Evolutionary conservation across 768 basidiomycete genomes (phyloP).

Genomic region (Tulasnella sp.): DNA sequence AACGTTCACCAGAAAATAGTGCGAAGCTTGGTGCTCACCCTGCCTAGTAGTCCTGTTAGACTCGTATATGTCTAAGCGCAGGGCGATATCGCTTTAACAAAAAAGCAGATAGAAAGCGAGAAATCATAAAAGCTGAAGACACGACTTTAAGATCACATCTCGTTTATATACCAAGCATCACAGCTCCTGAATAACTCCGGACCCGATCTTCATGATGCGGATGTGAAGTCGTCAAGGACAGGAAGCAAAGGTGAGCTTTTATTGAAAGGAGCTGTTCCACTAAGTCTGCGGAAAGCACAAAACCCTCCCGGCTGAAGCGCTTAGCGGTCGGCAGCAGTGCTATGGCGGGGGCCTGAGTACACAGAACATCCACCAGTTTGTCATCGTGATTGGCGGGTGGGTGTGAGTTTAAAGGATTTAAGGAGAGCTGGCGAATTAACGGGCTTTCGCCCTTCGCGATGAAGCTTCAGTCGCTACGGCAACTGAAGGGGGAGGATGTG

Average conservation of each 20-base stretch:
- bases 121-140: neutral
- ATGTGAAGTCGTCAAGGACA: neutral
- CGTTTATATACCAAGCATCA: neutral
- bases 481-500: neutral
- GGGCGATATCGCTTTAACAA: neutral
- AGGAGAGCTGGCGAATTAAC: neutral
- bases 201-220: neutral
- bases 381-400: neutral
- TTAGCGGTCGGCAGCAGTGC: neutral
- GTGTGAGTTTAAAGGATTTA: neutral
- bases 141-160: neutral
- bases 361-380: neutral
- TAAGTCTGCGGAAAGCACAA: constrained; percentile 2
- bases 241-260: neutral
- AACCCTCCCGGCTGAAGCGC: neutral
- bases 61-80: neutral
- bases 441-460: neutral
- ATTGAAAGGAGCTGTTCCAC: neutral
- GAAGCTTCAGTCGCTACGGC: neutral
- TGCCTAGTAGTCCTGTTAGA: neutral
- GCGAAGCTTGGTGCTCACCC: too few species aligned
- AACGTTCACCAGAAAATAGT: too few species aligned
- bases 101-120: neutral
- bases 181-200: neutral
- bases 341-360: neutral